Conservation (phyloP, 2,329 filamentous ascomycete species). For the Zasmidium angulare region DNA sequence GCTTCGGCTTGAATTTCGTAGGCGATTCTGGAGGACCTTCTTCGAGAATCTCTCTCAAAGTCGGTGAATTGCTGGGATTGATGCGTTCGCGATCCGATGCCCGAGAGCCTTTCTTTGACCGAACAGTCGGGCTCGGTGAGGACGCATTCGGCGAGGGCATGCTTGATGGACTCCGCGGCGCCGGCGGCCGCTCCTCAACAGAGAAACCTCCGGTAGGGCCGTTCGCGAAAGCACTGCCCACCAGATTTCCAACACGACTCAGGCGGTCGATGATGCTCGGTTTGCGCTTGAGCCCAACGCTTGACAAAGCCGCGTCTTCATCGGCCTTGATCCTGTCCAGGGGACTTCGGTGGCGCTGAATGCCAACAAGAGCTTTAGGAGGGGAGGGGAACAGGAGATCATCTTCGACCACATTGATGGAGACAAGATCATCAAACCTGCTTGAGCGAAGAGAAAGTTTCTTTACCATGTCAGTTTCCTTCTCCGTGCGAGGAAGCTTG, state of each 20-base stretch:
- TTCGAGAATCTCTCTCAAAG: background rate
- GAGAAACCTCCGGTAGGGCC: background rate
- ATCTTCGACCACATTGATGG: conserved; percentile 28
- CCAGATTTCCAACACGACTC: conserved; percentile 11
- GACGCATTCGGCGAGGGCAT: background rate
- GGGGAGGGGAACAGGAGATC: conserved; percentile 25
- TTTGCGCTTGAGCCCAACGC: conserved; percentile 17
- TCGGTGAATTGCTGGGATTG: background rate
- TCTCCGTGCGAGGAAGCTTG: conserved; percentile 92
- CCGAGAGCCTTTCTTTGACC: background rate
- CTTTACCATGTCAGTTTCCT: conserved; percentile 79
- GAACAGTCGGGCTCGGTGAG: background rate
- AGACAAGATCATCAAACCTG: conserved; percentile 3
- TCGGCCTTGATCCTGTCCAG: conserved; percentile 2
- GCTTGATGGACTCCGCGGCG: too few species aligned
- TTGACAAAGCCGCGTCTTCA: conserved; percentile 18
- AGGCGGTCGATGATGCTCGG: conserved; percentile 15
- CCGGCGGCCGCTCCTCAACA: background rate
- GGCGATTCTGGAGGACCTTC: background rate
- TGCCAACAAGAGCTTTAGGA: background rate
- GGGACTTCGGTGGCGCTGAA: background rate
- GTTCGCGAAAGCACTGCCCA: conserved; percentile 11
- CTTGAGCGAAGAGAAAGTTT: conserved; percentile 13
- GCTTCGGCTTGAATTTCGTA: background rate
- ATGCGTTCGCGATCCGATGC: background rate